Evolutionary conservation across 2,329 filamentous ascomycete species (phyloP), one percentile per base, ranked within the genome.

Genomic region (Penicillium verrucosum): DNA sequence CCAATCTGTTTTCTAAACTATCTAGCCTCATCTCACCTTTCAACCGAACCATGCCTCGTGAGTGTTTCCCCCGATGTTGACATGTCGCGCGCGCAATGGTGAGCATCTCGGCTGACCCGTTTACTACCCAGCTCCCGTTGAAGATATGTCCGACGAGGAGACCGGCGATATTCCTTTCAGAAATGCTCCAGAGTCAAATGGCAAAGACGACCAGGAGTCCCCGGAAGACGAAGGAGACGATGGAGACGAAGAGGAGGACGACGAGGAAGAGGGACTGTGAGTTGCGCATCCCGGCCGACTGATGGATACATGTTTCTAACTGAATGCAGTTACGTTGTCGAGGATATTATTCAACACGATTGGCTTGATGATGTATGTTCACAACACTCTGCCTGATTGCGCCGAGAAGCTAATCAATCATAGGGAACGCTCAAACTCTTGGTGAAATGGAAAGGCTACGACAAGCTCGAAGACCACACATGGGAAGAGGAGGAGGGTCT

Each of bases 401-500:
- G 30, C 12, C 21, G 43, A 44, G 37, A 29, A 18, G 56, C 65
- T 72, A 51, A 68, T 50, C n/a, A 50, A 54, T 12, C 51, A 41
- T 41, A 78, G 75, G 71, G 71, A 34, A 65, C 65, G 18, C 65
- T 80, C 25, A 56, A 72, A 36, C 71, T 78, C 21, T 60, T 70
- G 8, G 76, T 80, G 30, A 80, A 80, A 62, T 81, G 78, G 78
- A 75, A 75, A 59, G 77, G 76, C 5, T 81, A 78, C 51, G 70
- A 76, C 2, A 65, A 75, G 6, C 69, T 71, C 2, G 60, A 65
- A n/a, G 77, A 81, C 45, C 69, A 73, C 51, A 81, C 78, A 2
- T 65, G 73, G 64, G 78, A 81, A 56, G 77, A 77, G 1, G 77
- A 80, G 62, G 72, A 74, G 7, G 75, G 77, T 45, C 64, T 79